Evolutionary conservation across 2,329 filamentous ascomycete genomes (phyloP), one percentile per base, ranked within the genome.

Genomic region (Colletotrichum incanum): DNA sequence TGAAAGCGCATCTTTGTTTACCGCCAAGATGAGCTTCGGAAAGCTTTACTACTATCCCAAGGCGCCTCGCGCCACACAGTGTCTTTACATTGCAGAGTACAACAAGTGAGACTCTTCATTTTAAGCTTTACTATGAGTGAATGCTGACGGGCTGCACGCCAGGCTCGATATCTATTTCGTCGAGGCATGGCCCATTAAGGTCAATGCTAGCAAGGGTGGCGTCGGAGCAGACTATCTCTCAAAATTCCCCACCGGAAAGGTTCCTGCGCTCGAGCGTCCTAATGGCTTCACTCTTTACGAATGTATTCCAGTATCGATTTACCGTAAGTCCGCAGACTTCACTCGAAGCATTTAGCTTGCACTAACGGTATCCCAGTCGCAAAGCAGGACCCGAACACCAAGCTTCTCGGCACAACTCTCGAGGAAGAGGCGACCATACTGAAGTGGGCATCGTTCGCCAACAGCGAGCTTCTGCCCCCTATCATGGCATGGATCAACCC

Each of bases 401-500:
- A 56, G 59, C 41, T 68, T 20, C 41, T 64, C 16, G 65, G 65
- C 65, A 63, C 65, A 16, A 68, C 58, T n/a, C 58, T 68, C 41
- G 65, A 64, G 23, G 65, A 64, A 31, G 59, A 64, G 65, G 65
- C 65, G 16, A 68, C 65, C 26, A 68, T 64, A 45, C 41, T 68
- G 50, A 68, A 68, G 50, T 68, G 65, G 65, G 65, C 65, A 12
- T 68, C 65, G 18, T 68, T 68, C 14, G 65, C 65, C 16, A 68
- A 68, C 31, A 68, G 65, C 65, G 65, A 68, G 65, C 65, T 68
- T 23, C 59, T 68, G 3, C 65, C 16, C 65, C 65, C 65, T 49
- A 68, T 68, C 49, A 64, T 68, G 65, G 65, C 65, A 20, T 68
- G 65, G 65, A 68, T 68, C n/a, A 68, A 68, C 39, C 65, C 65